Evolutionary conservation across 768 basidiomycete genomes (phyloP).

Genomic region (Leccinum subtestaceum): DNA sequence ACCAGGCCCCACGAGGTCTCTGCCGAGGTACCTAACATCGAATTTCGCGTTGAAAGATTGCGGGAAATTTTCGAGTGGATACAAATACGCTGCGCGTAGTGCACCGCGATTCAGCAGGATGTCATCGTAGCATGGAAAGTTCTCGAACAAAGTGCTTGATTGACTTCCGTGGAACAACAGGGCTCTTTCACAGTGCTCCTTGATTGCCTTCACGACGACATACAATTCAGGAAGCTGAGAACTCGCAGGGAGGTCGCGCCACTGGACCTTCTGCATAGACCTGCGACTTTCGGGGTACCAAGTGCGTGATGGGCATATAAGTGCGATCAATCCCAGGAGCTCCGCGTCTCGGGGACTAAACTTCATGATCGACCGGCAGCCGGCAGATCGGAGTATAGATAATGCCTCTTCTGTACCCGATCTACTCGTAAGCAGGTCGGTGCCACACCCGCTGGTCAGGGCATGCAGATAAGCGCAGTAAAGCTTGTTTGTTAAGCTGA

Average conservation of each 20-base stretch:
- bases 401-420: constrained; percentile 46
- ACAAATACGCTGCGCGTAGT: constrained; percentile 12
- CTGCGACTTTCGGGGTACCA: constrained; percentile 39
- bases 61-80: constrained; percentile 9
- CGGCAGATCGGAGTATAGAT: constrained; percentile 36
- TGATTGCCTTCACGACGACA: constrained; percentile 24
- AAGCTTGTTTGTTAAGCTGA: constrained; percentile 28
- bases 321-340: constrained; percentile 33
- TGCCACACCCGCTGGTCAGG: constrained; percentile 39
- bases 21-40: constrained; percentile 13
- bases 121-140: constrained; percentile 2
- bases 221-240: constrained; percentile 34
- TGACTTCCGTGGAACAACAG: constrained; percentile 6
- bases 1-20: constrained; percentile 1
- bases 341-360: constrained; percentile 28
- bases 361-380: constrained; percentile 39
- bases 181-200: constrained; percentile 23
- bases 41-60: neutral
- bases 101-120: constrained; percentile 19
- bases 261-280: constrained; percentile 39
- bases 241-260: constrained; percentile 25
- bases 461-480: constrained; percentile 45
- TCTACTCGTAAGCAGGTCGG: constrained; percentile 43
- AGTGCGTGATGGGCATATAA: constrained; percentile 33
- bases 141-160: neutral